Conservation (phyloP, 768 basidiomycete genomes). For the Galerina sulciceps region DNA sequence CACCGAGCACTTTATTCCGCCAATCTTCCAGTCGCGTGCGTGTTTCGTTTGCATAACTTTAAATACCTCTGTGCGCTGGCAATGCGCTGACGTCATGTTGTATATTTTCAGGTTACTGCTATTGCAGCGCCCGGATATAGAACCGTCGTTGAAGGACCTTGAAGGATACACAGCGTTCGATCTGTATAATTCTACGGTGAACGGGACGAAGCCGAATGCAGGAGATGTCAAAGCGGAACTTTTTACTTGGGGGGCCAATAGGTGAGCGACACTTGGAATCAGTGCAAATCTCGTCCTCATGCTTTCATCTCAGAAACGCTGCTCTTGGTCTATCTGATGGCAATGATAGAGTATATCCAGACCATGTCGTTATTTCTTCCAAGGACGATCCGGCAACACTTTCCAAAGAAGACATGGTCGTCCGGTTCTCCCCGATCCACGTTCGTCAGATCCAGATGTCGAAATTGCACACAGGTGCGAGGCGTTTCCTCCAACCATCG, state of each 20-base stretch:
- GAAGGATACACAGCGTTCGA: slow-evolving; percentile 95
- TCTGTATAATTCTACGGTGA: slow-evolving; percentile 88
- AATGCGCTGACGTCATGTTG: slow-evolving; percentile 25
- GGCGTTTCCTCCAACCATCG: not conserved
- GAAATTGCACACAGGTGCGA: slow-evolving; percentile 81
- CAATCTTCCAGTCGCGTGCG: slow-evolving; percentile 73
- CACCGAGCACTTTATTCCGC: slow-evolving; percentile 86
- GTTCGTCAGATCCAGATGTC: slow-evolving; percentile 80
- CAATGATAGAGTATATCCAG: slow-evolving; percentile 79
- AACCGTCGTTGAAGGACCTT: slow-evolving; percentile 72
- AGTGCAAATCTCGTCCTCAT: not conserved
- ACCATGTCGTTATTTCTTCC: slow-evolving; percentile 63
- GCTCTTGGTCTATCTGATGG: slow-evolving; percentile 84
- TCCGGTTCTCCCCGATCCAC: slow-evolving; percentile 64
- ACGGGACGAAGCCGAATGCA: slow-evolving; percentile 64
- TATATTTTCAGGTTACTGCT: slow-evolving; percentile 62
- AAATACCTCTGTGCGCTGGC: slow-evolving; percentile 4
- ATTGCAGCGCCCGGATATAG: slow-evolving; percentile 74
- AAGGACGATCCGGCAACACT: slow-evolving; percentile 32
- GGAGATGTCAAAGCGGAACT: slow-evolving; percentile 56
- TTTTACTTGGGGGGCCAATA: slow-evolving; percentile 87
- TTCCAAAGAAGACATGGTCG: slow-evolving; percentile 34
- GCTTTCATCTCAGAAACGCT: slow-evolving; percentile 62
- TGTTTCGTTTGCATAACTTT: slow-evolving; percentile 8
- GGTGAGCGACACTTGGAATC: slow-evolving; percentile 40